A percentile compares a stretch with the other conserved stretches of the same genome.
These are phyloP conservation scores for Ceratocystis cacaofunesta DNA, from an alignment of 2,329 filamentous ascomycete species.

Conservation along the genomic window DNA sequence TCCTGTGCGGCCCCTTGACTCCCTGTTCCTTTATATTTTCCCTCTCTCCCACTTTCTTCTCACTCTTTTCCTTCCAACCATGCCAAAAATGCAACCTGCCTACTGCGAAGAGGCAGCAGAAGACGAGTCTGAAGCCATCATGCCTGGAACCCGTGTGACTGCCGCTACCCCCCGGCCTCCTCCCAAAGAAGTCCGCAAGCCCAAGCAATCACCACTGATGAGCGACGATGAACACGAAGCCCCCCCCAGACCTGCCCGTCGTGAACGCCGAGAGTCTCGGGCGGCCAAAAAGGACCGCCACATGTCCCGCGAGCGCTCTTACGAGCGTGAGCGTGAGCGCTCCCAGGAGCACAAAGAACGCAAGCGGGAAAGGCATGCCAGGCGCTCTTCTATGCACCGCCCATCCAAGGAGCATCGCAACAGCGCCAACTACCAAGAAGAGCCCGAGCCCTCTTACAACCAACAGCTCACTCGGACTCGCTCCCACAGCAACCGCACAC, in stretches of 20 bases:
- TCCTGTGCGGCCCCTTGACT: background rate
- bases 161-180: slow-evolving; percentile 16
- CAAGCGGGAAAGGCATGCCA: slow-evolving; percentile 11
- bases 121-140: slow-evolving; percentile 15
- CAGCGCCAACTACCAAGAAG: slow-evolving; percentile 12
- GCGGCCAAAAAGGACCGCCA: background rate
- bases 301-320: slow-evolving; percentile 9
- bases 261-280: slow-evolving; percentile 4
- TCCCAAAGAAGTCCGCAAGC: slow-evolving; percentile 6
- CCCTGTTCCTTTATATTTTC: background rate
- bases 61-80: background rate
- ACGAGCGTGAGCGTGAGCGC: slow-evolving; percentile 12
- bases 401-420: slow-evolving; percentile 11
- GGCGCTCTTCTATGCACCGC: slow-evolving; percentile 11
- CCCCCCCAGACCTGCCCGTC: background rate
- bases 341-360: slow-evolving; percentile 6
- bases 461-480: slow-evolving; percentile 13
- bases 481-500: slow-evolving; percentile 15
- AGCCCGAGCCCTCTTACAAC: slow-evolving; percentile 7
- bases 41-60: background rate
- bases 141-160: slow-evolving; percentile 15
- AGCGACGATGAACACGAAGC: slow-evolving; percentile 4
- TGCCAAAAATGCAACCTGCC: slow-evolving; percentile 15
- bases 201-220: slow-evolving; percentile 6
- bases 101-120: slow-evolving; percentile 17